Evolutionary conservation across 768 basidiomycete species (phyloP).

Genomic region (Tylopilus intermedius): DNA sequence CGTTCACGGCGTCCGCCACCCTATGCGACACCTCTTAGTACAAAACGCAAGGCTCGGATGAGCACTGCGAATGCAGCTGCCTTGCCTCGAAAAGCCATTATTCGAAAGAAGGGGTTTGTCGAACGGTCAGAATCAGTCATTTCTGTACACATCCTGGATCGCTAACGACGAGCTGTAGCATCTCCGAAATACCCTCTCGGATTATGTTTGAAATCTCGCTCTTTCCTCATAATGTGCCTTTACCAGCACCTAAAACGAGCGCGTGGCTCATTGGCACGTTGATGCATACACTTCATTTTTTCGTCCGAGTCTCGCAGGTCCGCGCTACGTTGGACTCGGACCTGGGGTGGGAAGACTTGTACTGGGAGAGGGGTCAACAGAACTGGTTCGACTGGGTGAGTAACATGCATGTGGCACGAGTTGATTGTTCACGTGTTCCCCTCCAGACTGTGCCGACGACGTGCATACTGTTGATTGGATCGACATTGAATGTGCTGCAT

Average conservation of each 20-base stretch:
- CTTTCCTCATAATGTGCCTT: conserved; percentile 76
- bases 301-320: conserved; percentile 54
- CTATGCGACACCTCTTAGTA: conserved; percentile 56
- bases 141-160: conserved; percentile 3
- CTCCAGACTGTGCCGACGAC: conserved; percentile 62
- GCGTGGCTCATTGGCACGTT: conserved; percentile 61
- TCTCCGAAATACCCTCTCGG: conserved; percentile 61
- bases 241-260: conserved; percentile 61
- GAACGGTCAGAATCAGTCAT: conserved; percentile 44
- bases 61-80: conserved; percentile 24
- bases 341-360: conserved; percentile 75
- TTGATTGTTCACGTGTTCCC: conserved; percentile 9
- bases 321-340: conserved; percentile 59
- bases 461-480: conserved; percentile 46
- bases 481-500: conserved; percentile 58
- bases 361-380: conserved; percentile 55
- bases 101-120: conserved; percentile 60
- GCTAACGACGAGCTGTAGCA: conserved; percentile 35
- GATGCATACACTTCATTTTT: conserved; percentile 67
- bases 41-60: conserved; percentile 41
- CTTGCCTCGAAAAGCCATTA: conserved; percentile 44
- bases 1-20: conserved; percentile 66
- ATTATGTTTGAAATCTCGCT: conserved; percentile 76
- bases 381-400: conserved; percentile 82
- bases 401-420: conserved; percentile 11